Base-by-base conservation (phyloP, 257 asterid genomes). In the Scutellaria barbata region DNA sequence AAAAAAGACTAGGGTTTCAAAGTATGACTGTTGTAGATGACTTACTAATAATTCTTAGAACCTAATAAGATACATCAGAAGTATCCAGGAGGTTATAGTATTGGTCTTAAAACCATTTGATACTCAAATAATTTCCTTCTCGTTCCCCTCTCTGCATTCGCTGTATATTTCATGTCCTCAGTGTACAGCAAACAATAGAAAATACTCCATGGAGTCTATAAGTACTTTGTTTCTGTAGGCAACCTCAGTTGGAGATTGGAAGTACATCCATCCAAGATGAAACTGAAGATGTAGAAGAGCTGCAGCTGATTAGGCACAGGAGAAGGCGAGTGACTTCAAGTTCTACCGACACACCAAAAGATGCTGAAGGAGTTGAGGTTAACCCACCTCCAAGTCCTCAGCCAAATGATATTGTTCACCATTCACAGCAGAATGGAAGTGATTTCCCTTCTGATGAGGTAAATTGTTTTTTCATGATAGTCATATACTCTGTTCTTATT, bases 371-470 rank as follows among this genome's bases (percentile, higher is more conserved):
- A 77, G 85, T 25, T 71, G 92, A 77, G 65, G 93, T 72, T 72
- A 85, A 79, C 81, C 87, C 95, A 33, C 89, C 86, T 65, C 81
- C 84, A 75, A 87, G 91, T 80, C 96, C 95, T 45, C 83, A 66
- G 58, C 90, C 68, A 70, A 80, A 64, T 62, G 79, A 70, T 66
- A 71, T 67, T 73, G 73, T 62, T 47, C 78, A 63, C 76, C 79
- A 68, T 69, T 58, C 84, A 7, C 87, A 17, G 66, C 82, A 76
- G 65, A 79, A 66, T 43, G 82, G 80, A 79, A 83, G 77, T 73
- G 89, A 77, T 69, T 83, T 89, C 82, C 90, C 80, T 39, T 80
- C 88, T 70, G 95, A 86, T 64, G 96, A 84, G 95, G 96, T 92
- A 81, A 33, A 43, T 61, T 53, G 4, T 54, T 58, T 41, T 59